Evolutionary conservation across 352 stramenopile genomes (phyloP).

Genomic region (Phytophthora europaea): DNA sequence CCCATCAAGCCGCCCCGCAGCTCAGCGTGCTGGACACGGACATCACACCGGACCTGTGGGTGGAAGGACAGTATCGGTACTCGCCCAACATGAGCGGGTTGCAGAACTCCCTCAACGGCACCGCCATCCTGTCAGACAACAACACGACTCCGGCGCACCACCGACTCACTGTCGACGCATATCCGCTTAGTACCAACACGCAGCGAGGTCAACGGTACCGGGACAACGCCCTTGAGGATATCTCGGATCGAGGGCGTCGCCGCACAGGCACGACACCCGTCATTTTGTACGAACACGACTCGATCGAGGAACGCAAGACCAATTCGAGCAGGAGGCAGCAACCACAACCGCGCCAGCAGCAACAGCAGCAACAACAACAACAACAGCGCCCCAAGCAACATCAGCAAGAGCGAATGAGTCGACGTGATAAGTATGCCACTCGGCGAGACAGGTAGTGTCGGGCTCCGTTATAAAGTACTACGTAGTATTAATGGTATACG

Average conservation of each 20-base stretch:
- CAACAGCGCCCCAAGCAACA: slow-evolving; percentile 1
- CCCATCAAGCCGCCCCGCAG: slow-evolving; percentile 31
- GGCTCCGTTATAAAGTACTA: neutral
- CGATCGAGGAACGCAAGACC: slow-evolving; percentile 35
- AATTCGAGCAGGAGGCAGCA: slow-evolving; percentile 31
- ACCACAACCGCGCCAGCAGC: slow-evolving; percentile 1
- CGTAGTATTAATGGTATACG: neutral
- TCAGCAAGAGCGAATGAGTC: slow-evolving; percentile 19
- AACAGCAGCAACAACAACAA: slow-evolving; percentile 8
- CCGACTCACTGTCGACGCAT: slow-evolving; percentile 44
- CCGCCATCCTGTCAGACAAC: slow-evolving; percentile 52
- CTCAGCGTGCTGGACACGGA: slow-evolving; percentile 44
- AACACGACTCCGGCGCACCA: slow-evolving; percentile 38
- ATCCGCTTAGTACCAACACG: slow-evolving; percentile 28
- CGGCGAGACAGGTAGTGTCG: slow-evolving; percentile 25
- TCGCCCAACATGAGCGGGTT: slow-evolving; percentile 42
- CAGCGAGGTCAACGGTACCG: slow-evolving; percentile 18
- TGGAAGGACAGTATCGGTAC: slow-evolving; percentile 45
- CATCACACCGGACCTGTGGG: slow-evolving; percentile 44
- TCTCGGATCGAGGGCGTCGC: slow-evolving; percentile 31
- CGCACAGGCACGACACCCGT: slow-evolving; percentile 40
- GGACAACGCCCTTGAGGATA: slow-evolving; percentile 29
- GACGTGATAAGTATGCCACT: slow-evolving; percentile 31
- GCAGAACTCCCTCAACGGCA: slow-evolving; percentile 41
- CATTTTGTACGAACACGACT: slow-evolving; percentile 43